phyloP scores from a whole-genome alignment of 2,329 filamentous ascomycete genomes.

The Hypoxylon sp. region DNA sequence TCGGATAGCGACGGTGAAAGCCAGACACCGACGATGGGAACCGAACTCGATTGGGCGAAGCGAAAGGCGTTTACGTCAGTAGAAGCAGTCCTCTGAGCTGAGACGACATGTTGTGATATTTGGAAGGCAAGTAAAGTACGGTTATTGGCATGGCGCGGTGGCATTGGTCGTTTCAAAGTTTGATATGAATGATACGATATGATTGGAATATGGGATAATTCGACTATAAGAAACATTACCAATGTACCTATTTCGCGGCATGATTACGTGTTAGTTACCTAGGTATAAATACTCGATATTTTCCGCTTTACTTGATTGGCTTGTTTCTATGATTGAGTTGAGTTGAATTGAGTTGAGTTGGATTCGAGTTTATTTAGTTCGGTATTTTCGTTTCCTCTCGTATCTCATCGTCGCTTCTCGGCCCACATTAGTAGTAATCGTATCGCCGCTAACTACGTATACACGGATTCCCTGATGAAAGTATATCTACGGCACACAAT shows the following conservation, averaged over 20 bases:
- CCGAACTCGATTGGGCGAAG: not conserved
- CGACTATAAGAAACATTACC: not conserved
- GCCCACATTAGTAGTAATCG: too few relatives aligned
- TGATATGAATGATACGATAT: not conserved
- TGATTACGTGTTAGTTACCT: too few relatives aligned
- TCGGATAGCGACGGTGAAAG: slow-evolving; percentile 36
- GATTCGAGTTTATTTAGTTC: too few relatives aligned
- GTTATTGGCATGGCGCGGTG: slow-evolving; percentile 7
- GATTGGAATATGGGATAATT: not conserved
- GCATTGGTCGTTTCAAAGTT: not conserved
- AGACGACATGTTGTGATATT: slow-evolving; percentile 4
- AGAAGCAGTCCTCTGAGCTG: not conserved
- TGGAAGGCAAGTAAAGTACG: not conserved
- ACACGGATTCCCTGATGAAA: too few relatives aligned
- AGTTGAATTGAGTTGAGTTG: too few relatives aligned
- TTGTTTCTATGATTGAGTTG: too few relatives aligned
- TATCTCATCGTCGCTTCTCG: too few relatives aligned
- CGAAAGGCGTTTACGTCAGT: slow-evolving; percentile 17
- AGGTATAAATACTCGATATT: too few relatives aligned
- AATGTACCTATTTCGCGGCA: not conserved
- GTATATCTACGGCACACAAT: too few relatives aligned
- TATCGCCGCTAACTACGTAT: too few relatives aligned
- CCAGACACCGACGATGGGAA: not conserved
- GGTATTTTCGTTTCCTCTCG: too few relatives aligned
- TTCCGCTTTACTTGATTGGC: too few relatives aligned